Conservation (phyloP, 2,329 filamentous ascomycete species). For the Phialemoniopsis sp. region DNA sequence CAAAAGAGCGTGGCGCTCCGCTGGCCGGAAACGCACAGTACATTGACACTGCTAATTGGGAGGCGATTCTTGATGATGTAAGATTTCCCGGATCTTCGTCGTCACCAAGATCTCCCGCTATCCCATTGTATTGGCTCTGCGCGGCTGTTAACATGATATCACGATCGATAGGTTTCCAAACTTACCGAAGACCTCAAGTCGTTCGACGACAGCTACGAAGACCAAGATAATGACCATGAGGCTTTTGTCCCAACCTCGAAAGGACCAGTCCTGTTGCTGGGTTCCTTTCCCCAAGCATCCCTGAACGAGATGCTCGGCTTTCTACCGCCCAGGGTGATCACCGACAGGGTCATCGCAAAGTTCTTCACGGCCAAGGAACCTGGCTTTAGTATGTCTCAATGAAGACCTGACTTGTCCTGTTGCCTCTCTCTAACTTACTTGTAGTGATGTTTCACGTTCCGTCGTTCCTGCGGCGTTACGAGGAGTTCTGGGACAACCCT, state of each 20-base stretch:
- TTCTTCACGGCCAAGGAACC: slow-evolving; percentile 22
- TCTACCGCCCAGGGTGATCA: slow-evolving; percentile 16
- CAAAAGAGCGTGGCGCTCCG: slow-evolving; percentile 11
- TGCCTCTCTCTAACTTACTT: neutral
- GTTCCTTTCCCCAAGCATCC: slow-evolving; percentile 13
- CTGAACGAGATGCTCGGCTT: slow-evolving; percentile 10
- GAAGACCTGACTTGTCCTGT: too few species aligned
- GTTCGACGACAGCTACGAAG: slow-evolving; percentile 11
- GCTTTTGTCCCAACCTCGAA: slow-evolving; percentile 6
- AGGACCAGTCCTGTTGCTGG: slow-evolving; percentile 16
- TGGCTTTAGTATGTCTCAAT: slow-evolving; percentile 9
- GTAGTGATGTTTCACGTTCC: slow-evolving; percentile 23
- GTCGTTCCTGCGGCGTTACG: slow-evolving; percentile 19
- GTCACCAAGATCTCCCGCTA: too few species aligned
- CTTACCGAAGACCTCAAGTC: slow-evolving; percentile 15
- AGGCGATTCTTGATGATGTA: slow-evolving; percentile 23
- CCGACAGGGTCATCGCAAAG: slow-evolving; percentile 18
- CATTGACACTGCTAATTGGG: slow-evolving; percentile 22
- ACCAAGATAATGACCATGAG: slow-evolving; percentile 4
- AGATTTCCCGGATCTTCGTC: slow-evolving; percentile 2
- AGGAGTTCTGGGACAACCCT: slow-evolving; percentile 21
- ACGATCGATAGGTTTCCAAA: slow-evolving; percentile 9
- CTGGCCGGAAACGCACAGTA: slow-evolving; percentile 17
- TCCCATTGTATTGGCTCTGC: too few species aligned
- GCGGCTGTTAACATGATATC: slow-evolving; percentile 1